These are phyloP conservation scores for Cyclotella cryptica DNA, from an alignment of 108 stramenopile species.

Conservation along the genomic window DNA sequence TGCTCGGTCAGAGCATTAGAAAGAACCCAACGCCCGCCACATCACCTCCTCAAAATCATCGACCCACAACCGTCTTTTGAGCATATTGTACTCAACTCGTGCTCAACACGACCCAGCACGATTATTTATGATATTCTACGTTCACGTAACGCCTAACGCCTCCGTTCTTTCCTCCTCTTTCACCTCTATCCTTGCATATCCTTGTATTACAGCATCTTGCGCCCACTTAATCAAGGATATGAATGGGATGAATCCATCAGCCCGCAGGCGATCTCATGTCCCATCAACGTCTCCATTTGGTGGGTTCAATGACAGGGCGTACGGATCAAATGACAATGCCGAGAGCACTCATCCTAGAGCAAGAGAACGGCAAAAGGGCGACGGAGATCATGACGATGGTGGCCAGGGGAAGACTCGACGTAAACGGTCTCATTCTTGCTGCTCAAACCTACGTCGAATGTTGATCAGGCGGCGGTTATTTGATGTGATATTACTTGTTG, in stretches of 20 bases:
- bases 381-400: conserved; percentile 1
- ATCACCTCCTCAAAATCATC: too few species aligned
- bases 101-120: too few species aligned
- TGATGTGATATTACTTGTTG: not conserved
- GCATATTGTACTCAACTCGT: too few species aligned
- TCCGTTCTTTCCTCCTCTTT: too few species aligned
- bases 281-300: not conserved
- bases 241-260: not conserved
- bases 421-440: not conserved
- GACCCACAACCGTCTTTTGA: too few species aligned
- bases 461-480: not conserved
- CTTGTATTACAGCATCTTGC: too few species aligned
- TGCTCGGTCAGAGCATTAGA: too few species aligned
- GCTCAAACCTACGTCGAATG: not conserved
- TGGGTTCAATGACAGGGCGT: not conserved
- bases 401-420: conserved; percentile 21
- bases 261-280: not conserved
- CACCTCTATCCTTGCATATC: too few species aligned
- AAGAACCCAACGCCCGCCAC: too few species aligned
- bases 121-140: too few species aligned
- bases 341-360: not conserved
- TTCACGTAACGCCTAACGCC: too few species aligned
- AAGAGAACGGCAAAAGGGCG: not conserved
- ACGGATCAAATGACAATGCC: conserved; percentile 5
- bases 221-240: not conserved